These are phyloP conservation scores for Poa pratensis DNA, from an alignment of 176 grass and related monocot species.

Conservation along the genomic window DNA sequence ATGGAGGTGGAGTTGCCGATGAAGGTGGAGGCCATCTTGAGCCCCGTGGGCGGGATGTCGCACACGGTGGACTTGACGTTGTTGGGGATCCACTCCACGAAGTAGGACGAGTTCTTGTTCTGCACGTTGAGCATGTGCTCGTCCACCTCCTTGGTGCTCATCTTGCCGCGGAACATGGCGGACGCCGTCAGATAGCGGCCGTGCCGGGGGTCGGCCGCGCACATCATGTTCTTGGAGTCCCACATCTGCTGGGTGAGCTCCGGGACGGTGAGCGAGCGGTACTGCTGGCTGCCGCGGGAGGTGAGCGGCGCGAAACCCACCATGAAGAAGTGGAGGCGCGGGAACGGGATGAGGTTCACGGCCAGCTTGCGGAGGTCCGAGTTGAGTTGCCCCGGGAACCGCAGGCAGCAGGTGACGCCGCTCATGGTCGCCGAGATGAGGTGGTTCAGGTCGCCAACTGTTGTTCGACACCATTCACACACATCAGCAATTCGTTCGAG, in stretches of 20 bases:
- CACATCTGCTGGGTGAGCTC: conserved; percentile 96
- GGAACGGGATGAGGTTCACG: conserved; percentile 90
- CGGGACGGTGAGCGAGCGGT: conserved; percentile 76
- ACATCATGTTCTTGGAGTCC: conserved; percentile 90
- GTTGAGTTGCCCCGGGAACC: conserved; percentile 88
- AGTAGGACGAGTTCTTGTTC: conserved; percentile 80
- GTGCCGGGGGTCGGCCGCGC: conserved; percentile 75
- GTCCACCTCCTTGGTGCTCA: conserved; percentile 86
- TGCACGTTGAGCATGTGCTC: conserved; percentile 88
- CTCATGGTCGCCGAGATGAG: conserved; percentile 88
- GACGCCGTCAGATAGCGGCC: conserved; percentile 84
- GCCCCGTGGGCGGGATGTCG: conserved; percentile 68
- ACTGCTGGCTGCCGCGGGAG: conserved; percentile 81
- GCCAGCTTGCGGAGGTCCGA: conserved; percentile 84
- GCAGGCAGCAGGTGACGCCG: conserved; percentile 86
- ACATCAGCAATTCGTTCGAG: neutral
- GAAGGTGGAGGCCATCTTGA: conserved; percentile 80
- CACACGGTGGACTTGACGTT: conserved; percentile 78
- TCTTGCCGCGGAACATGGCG: conserved; percentile 86
- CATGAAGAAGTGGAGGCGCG: conserved; percentile 92
- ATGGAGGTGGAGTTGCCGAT: conserved; percentile 80
- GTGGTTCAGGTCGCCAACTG: conserved; percentile 84
- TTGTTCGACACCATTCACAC: neutral
- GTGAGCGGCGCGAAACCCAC: conserved; percentile 83
- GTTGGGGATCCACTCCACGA: conserved; percentile 83